phyloP scores from a whole-genome alignment of 768 basidiomycete species.

The Austroboletus festivus region DNA sequence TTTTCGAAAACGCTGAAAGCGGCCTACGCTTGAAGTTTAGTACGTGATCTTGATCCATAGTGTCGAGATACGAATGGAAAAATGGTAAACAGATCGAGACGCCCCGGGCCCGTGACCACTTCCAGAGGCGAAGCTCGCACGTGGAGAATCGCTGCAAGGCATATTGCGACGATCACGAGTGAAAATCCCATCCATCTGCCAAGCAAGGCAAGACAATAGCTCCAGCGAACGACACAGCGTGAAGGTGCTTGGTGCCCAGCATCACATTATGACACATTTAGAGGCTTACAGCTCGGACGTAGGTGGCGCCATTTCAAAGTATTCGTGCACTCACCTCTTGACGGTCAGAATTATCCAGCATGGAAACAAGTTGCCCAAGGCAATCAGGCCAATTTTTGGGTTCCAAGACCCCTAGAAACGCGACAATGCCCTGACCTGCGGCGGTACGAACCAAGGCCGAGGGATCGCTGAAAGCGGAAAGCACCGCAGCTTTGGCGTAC shows the following conservation, averaged over 20 bases:
- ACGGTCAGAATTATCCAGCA: constrained; percentile 74
- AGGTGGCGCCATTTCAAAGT: background rate
- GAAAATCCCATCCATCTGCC: constrained; percentile 2
- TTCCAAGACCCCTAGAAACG: constrained; percentile 83
- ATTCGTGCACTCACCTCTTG: constrained; percentile 74
- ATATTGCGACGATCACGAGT: constrained; percentile 3
- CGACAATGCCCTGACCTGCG: constrained; percentile 88
- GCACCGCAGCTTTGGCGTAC: constrained; percentile 72
- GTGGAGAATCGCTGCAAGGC: background rate
- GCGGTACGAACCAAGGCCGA: constrained; percentile 91
- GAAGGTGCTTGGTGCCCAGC: background rate
- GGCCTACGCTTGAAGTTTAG: constrained; percentile 47
- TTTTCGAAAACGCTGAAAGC: constrained; percentile 94
- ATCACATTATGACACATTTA: constrained; percentile 1
- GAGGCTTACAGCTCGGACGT: background rate
- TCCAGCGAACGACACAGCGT: constrained; percentile 9
- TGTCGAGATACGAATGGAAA: background rate
- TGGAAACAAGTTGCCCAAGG: constrained; percentile 75
- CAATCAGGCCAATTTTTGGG: constrained; percentile 96
- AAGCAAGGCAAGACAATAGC: background rate
- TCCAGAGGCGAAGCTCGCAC: constrained; percentile 1
- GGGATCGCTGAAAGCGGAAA: constrained; percentile 77
- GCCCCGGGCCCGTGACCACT: constrained; percentile 1
- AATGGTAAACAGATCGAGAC: background rate
- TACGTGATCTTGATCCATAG: constrained; percentile 7